Conservation (phyloP, 2,329 filamentous ascomycete species). For the Aspergillus pseudoterreus region DNA sequence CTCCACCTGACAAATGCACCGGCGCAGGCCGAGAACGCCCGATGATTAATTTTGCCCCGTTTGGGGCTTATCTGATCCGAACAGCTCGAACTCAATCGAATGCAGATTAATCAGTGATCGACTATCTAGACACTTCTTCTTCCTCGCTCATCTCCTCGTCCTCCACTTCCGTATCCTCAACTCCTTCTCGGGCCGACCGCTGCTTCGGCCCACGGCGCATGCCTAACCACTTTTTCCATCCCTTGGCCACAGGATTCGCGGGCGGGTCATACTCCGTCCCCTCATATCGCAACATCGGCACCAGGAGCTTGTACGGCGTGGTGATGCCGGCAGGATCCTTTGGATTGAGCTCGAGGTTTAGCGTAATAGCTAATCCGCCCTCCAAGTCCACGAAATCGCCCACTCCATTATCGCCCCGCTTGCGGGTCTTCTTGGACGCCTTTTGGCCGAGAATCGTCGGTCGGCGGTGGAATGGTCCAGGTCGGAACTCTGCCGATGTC, state of each 20-base stretch:
- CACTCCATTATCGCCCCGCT: slow-evolving; percentile 48
- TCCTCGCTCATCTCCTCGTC: slow-evolving; percentile 1
- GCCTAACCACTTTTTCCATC: slow-evolving; percentile 38
- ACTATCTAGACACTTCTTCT: background rate
- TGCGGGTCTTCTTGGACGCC: slow-evolving; percentile 56
- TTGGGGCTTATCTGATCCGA: no score
- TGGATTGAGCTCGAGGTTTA: slow-evolving; percentile 86
- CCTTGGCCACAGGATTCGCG: slow-evolving; percentile 32
- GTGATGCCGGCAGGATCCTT: slow-evolving; percentile 86
- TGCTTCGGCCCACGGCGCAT: slow-evolving; percentile 5
- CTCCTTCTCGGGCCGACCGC: no score
- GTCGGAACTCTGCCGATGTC: slow-evolving; percentile 25
- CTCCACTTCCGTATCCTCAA: slow-evolving; percentile 11
- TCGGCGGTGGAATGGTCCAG: slow-evolving; percentile 59
- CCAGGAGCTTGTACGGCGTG: slow-evolving; percentile 77
- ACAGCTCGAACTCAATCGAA: no score
- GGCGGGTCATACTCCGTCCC: slow-evolving; percentile 38
- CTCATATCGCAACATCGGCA: slow-evolving; percentile 68
- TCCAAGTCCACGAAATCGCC: slow-evolving; percentile 68
- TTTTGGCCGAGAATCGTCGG: slow-evolving; percentile 66
- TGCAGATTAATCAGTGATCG: no score
- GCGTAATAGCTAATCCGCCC: slow-evolving; percentile 76
- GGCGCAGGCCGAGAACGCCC: no score
- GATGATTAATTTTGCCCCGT: no score
- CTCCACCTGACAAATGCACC: no score